These are phyloP conservation scores for Platanus orientalis DNA, from an alignment of 164 flowering plant species.

Conservation along the genomic window DNA sequence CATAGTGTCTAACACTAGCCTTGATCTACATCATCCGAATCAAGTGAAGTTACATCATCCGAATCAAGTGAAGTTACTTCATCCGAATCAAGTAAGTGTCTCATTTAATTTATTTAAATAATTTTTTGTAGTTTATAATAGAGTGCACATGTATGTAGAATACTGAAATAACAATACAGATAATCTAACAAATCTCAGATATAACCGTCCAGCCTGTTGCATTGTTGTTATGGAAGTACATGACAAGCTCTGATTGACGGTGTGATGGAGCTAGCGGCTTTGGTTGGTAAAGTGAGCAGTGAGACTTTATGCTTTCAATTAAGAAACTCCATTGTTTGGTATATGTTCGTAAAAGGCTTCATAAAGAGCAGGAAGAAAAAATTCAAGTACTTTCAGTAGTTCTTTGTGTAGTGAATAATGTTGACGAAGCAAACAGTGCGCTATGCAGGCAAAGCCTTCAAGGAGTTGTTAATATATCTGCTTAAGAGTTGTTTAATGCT, in stretches of 20 bases:
- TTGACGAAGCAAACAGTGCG: conserved; percentile 93
- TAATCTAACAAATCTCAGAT: too few species aligned
- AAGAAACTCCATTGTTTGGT: conserved; percentile 70
- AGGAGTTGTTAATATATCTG: conserved; percentile 91
- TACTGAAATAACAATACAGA: too few species aligned
- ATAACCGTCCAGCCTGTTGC: too few species aligned
- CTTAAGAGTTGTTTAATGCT: conserved; percentile 84
- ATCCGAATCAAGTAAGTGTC: too few species aligned
- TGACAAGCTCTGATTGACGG: conserved; percentile 99
- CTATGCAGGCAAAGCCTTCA: conserved; percentile 84
- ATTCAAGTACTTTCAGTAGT: conserved; percentile 95
- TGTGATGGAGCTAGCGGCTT: conserved; percentile 91
- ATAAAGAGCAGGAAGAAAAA: conserved; percentile 96
- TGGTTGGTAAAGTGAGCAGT: conserved; percentile 93
- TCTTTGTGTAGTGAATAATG: conserved; percentile 92
- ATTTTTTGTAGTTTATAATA: too few species aligned
- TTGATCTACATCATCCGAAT: too few species aligned
- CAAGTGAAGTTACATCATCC: too few species aligned
- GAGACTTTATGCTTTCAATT: conserved; percentile 92
- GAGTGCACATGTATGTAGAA: too few species aligned
- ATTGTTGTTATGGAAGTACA: conserved; percentile 90
- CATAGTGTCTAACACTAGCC: too few species aligned
- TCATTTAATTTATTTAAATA: too few species aligned
- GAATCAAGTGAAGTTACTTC: too few species aligned
- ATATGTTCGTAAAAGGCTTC: conserved; percentile 91